phyloP scores from a whole-genome alignment of 1,284 basidiomycete species.

The Agroathelia rolfsii region DNA sequence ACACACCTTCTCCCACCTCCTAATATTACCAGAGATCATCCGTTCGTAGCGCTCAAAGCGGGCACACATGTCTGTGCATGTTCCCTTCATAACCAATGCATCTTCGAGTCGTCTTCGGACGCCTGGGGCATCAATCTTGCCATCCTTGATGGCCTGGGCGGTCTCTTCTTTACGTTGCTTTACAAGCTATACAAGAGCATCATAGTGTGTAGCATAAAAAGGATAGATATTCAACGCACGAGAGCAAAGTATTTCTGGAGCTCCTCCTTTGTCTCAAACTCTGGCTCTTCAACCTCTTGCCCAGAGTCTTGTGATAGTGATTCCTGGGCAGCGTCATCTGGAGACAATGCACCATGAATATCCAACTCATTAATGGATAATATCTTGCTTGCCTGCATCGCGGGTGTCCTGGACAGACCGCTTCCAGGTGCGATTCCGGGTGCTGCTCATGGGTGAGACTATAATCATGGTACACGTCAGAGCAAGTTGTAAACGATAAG shows the following conservation, averaged over 20 bases:
- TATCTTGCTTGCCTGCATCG: no score
- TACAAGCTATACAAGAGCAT: slow-evolving; percentile 39
- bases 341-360: no score
- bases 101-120: slow-evolving; percentile 75
- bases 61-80: slow-evolving; percentile 91
- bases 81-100: slow-evolving; percentile 85
- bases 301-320: no score
- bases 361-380: no score
- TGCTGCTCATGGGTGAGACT: no score
- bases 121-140: slow-evolving; percentile 79
- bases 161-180: slow-evolving; percentile 70
- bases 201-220: no score
- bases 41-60: slow-evolving; percentile 87
- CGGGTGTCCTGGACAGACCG: no score
- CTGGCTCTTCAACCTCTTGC: slow-evolving; percentile 22
- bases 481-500: no score
- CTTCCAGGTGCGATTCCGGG: no score
- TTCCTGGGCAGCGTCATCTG: no score
- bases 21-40: slow-evolving; percentile 86
- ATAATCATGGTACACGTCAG: no score
- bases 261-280: slow-evolving; percentile 47
- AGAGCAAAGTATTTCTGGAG: slow-evolving; percentile 36
- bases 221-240: slow-evolving; percentile 14
- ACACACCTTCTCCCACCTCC: slow-evolving; percentile 78
- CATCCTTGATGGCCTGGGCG: slow-evolving; percentile 70